Evolutionary conservation across 2,329 filamentous ascomycete species (phyloP), one percentile per base, ranked within the genome.

Genomic region (Aspergillus neotritici): DNA sequence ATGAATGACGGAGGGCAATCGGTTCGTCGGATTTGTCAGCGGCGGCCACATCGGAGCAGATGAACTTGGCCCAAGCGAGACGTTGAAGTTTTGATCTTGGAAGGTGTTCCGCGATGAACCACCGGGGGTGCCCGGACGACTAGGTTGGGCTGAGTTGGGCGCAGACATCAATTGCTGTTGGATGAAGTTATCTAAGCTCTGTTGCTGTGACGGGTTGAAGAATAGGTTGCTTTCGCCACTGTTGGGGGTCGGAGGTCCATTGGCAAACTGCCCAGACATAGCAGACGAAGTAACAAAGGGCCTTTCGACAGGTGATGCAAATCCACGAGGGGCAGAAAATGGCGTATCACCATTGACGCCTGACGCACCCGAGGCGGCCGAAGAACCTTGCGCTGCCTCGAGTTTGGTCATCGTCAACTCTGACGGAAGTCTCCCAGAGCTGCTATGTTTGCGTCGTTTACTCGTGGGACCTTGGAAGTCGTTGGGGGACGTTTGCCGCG

Each of bases 391-490:
- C 43, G 63, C 70, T 2, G 79, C 82, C 53, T 93, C 86, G 30
- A 93, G 72, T 43, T 81, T 81, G 2, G 89, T 94, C 89, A 95
- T 94, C 6, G 83, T 78, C 54, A 94, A 67, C 12, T 79, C 82
- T 13, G 78, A 81, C 0, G 87, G 86, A 11, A 94, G 70, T 62
- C 87, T 87, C 29, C 72, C 67, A 12, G 79, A 78, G 32, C 76
- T 76, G 61, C 83, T 89, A 5, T 84, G 82, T 65, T 94, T 95
- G 50, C 89, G 79, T 68, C 89, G 89, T 73, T 94, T 95, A 34
- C 80, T 77, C 29, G 75, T 74, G 2, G 85, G 85, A 1, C 81
- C 84, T 28, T 75, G 69, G 40, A 81, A 75, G 11, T 75, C 79
- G 37, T 68, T 77, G 1, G 87, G 86, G 1, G 88, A 93, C 4